Evolutionary conservation across 192 early-diverging fungal genomes (phyloP).

Genomic region (Backusella tarrabulga): DNA sequence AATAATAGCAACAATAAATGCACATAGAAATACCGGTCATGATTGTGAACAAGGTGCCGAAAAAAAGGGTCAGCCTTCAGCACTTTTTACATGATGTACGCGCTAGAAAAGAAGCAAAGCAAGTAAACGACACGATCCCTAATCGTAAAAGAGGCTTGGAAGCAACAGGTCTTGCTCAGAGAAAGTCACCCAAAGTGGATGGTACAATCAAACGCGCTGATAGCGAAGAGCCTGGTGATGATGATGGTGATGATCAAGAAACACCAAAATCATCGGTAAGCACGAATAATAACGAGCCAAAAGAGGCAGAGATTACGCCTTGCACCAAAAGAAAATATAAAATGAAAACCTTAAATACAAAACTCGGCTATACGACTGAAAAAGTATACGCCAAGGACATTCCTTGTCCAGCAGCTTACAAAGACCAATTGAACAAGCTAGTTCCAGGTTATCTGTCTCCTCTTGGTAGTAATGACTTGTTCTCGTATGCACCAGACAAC

Average conservation of each 20-base stretch:
- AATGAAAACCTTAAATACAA: not conserved
- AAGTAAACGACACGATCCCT: not conserved
- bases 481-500: conserved; percentile 12
- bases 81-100: not conserved
- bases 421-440: not conserved
- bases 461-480: conserved; percentile 22
- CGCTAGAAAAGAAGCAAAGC: not conserved
- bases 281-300: not conserved
- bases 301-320: not conserved
- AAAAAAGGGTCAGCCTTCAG: not conserved
- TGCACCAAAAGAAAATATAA: not conserved
- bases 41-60: not conserved
- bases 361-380: not conserved
- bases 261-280: not conserved
- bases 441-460: conserved; percentile 23
- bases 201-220: not conserved
- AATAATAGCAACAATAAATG: not conserved
- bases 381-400: conserved; percentile 31
- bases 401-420: conserved; percentile 14
- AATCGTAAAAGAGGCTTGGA: not conserved
- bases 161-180: not conserved
- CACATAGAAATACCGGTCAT: not conserved
- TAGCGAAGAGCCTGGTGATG: not conserved
- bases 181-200: not conserved
- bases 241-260: not conserved